A percentile compares a stretch with the other conserved stretches of the same genome.
Conservation (phyloP, 129 eudicot genomes). For the Glebionis coronaria region DNA sequence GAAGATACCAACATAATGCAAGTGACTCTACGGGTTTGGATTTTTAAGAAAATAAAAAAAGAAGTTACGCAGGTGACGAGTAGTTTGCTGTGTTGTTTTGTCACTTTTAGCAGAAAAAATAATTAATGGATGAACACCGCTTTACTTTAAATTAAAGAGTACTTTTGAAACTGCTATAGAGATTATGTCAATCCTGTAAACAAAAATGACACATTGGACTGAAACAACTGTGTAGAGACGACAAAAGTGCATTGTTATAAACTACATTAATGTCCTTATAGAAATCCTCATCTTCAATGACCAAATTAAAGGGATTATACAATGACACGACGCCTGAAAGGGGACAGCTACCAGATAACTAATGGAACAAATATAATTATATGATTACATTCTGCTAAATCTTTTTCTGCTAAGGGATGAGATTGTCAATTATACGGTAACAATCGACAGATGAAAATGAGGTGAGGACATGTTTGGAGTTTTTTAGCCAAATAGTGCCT, state of each 20-base stretch:
- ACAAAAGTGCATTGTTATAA: constrained; percentile 77
- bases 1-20: no score
- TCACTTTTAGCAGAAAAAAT: no score
- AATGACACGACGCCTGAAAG: constrained; percentile 95
- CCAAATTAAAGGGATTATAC: constrained; percentile 91
- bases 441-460: neutral
- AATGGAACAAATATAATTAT: neutral
- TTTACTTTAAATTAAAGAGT: neutral
- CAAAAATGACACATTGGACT: neutral
- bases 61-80: no score
- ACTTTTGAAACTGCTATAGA: neutral
- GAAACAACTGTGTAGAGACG: constrained; percentile 43
- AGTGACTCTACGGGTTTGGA: no score
- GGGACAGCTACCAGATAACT: constrained; percentile 41
- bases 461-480: neutral
- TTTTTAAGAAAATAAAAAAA: no score
- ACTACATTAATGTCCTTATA: constrained; percentile 74
- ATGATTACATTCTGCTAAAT: neutral
- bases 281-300: constrained; percentile 80
- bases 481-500: no score
- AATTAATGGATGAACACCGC: neutral
- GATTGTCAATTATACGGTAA: neutral
- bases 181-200: neutral
- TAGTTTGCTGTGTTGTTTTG: no score
- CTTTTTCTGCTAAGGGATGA: no score